Evolutionary conservation across 768 basidiomycete species (phyloP).

Genomic region (Suillus hirtellus): DNA sequence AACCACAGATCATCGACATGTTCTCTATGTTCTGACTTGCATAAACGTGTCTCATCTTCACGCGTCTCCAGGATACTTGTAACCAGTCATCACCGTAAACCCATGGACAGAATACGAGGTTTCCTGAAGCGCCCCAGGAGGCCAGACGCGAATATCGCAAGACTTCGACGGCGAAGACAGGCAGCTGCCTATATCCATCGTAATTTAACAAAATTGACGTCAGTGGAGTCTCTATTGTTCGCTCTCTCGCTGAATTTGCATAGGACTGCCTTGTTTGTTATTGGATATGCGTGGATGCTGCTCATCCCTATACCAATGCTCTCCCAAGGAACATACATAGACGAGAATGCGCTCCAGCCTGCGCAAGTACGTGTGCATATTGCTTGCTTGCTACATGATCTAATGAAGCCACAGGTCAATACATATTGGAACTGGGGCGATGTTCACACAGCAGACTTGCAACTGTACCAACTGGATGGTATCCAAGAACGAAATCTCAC

Average conservation of each 20-base stretch:
- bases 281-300: slow-evolving; percentile 85
- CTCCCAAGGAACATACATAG: slow-evolving; percentile 75
- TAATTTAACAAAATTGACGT: slow-evolving; percentile 34
- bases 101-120: slow-evolving; percentile 25
- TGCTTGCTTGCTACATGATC: background rate
- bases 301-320: slow-evolving; percentile 67
- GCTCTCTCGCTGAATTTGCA: slow-evolving; percentile 13
- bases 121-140: slow-evolving; percentile 22
- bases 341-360: slow-evolving; percentile 95
- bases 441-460: slow-evolving; percentile 83
- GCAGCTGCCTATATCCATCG: slow-evolving; percentile 34
- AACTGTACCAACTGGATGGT: slow-evolving; percentile 67
- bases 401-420: slow-evolving; percentile 62
- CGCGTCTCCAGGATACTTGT: background rate
- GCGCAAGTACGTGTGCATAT: slow-evolving; percentile 60
- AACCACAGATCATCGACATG: slow-evolving; percentile 4
- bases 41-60: background rate
- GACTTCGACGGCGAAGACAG: slow-evolving; percentile 48
- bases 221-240: slow-evolving; percentile 11
- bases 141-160: slow-evolving; percentile 36
- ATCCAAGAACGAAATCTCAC: slow-evolving; percentile 64
- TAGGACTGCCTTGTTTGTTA: slow-evolving; percentile 58
- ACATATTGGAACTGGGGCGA: slow-evolving; percentile 92
- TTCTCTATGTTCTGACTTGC: slow-evolving; percentile 1
- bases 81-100: background rate